phyloP scores from a whole-genome alignment of 78 protist genomes.

The Dictyostelium capitatum region DNA sequence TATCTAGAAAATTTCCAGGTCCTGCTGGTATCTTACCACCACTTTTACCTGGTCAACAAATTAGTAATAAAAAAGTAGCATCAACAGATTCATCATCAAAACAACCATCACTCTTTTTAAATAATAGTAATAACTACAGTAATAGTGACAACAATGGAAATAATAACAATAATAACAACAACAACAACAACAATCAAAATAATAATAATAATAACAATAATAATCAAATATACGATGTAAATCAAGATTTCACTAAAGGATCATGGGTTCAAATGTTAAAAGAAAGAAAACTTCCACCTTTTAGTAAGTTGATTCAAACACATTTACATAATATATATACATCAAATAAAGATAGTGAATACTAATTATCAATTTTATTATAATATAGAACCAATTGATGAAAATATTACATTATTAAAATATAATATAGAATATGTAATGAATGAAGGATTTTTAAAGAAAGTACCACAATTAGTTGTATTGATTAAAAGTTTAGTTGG shows the following conservation, averaged over 20 bases:
- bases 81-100: background rate
- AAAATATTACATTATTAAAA: conserved; percentile 16
- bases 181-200: background rate
- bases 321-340: no score
- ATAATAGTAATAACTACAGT: background rate
- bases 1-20: conserved; percentile 41
- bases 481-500: conserved; percentile 23
- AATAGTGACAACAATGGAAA: no score
- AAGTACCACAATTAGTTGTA: conserved; percentile 40
- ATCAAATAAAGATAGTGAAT: no score
- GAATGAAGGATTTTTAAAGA: conserved; percentile 47
- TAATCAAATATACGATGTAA: background rate
- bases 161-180: background rate
- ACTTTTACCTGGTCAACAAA: background rate
- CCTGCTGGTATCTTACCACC: conserved; percentile 77
- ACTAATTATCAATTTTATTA: background rate
- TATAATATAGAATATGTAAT: conserved; percentile 50
- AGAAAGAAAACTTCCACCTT: conserved; percentile 52
- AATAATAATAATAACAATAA: background rate
- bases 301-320: conserved; percentile 19
- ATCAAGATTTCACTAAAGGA: conserved; percentile 45
- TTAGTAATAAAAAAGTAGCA: background rate
- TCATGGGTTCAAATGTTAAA: conserved; percentile 67
- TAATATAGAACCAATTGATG: background rate
- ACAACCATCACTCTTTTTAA: background rate